Conservation (phyloP, 78 protist genomes). For the Monocercomonoides exilis region DNA sequence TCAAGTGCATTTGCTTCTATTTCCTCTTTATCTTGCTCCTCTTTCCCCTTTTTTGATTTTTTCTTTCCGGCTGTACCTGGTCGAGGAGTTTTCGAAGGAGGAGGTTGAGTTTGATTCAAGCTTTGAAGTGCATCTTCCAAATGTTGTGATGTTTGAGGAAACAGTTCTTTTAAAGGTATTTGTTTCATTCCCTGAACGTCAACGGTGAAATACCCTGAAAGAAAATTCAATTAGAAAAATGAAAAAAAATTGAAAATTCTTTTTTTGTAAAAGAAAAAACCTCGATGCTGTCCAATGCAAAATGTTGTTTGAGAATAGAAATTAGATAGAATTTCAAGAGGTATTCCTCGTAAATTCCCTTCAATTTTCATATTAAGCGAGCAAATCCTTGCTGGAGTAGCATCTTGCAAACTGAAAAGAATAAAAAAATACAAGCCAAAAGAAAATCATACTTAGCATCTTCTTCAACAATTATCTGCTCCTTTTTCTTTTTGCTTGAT, state of each 20-base stretch:
- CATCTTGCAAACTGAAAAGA: background rate
- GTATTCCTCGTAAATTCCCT: background rate
- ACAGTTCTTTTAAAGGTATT: background rate
- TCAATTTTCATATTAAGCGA: background rate
- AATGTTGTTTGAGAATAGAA: background rate
- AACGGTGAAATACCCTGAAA: background rate
- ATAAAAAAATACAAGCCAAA: background rate
- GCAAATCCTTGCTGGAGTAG: background rate
- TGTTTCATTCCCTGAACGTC: background rate
- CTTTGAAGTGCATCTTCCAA: background rate
- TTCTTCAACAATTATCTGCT: background rate
- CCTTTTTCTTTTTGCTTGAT: slow-evolving; percentile 3
- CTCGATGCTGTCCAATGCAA: background rate
- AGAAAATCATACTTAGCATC: background rate
- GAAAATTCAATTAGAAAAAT: background rate
- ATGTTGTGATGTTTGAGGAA: background rate
- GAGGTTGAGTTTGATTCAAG: background rate
- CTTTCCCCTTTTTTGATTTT: background rate
- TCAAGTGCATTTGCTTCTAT: background rate
- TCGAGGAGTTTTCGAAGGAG: background rate
- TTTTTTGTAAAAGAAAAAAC: background rate
- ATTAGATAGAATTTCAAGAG: background rate
- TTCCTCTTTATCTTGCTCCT: background rate
- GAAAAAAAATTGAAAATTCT: background rate
- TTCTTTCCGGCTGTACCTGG: background rate